A percentile compares a stretch with the other conserved stretches of the same genome.
phyloP scores from a whole-genome alignment of 257 asterid genomes.

The Echites panduratus region DNA sequence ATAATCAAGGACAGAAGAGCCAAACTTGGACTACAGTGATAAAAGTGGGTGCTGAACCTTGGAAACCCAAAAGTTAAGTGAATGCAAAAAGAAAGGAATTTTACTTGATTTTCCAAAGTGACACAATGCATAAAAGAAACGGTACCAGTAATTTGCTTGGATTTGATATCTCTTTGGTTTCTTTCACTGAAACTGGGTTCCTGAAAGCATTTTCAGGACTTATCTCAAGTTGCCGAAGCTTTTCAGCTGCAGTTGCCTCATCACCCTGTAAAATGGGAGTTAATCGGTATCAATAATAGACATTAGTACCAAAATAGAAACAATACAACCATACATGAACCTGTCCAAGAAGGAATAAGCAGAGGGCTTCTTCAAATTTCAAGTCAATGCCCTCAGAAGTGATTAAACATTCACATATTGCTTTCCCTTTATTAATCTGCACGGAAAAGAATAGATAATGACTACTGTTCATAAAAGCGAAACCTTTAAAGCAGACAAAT shows the following conservation, averaged over 20 bases:
- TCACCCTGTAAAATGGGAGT: slow-evolving; percentile 54
- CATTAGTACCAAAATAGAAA: neutral
- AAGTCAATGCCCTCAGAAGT: slow-evolving; percentile 88
- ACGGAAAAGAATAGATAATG: slow-evolving; percentile 20
- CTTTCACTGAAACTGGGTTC: slow-evolving; percentile 49
- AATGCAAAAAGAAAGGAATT: neutral
- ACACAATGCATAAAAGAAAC: slow-evolving; percentile 12
- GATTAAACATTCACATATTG: slow-evolving; percentile 74
- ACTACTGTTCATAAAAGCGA: slow-evolving; percentile 11
- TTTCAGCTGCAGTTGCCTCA: slow-evolving; percentile 74
- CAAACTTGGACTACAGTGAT: neutral
- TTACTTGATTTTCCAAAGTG: neutral
- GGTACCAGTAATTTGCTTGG: slow-evolving; percentile 66
- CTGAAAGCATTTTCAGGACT: slow-evolving; percentile 46
- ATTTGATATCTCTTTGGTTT: slow-evolving; percentile 46
- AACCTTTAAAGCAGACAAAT: neutral
- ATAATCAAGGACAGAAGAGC: neutral
- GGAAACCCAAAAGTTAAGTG: neutral
- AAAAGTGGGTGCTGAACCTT: neutral
- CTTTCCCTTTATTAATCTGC: slow-evolving; percentile 74
- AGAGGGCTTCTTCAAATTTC: slow-evolving; percentile 90
- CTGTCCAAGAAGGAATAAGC: slow-evolving; percentile 94
- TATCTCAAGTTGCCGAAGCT: slow-evolving; percentile 58
- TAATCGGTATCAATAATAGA: slow-evolving; percentile 6
- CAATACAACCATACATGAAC: slow-evolving; percentile 37